These are phyloP conservation scores for Sclerotinia glacialis DNA, from an alignment of 2,329 filamentous ascomycete genomes.

Conservation along the genomic window DNA sequence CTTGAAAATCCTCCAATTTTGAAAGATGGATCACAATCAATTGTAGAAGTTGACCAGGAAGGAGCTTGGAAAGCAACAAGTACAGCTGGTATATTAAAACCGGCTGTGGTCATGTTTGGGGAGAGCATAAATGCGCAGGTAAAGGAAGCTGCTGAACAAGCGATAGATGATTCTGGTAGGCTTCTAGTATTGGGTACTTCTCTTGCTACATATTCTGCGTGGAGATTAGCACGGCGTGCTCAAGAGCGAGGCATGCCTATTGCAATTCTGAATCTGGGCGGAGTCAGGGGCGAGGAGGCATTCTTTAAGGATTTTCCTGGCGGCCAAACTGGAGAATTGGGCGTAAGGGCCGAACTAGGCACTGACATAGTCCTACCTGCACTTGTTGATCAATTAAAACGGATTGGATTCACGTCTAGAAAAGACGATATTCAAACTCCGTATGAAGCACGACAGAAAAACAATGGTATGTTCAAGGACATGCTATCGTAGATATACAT, in stretches of 20 bases:
- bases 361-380: conserved; percentile 57
- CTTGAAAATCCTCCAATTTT: conserved; percentile 59
- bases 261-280: conserved; percentile 84
- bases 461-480: conserved; percentile 52
- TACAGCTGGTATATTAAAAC: conserved; percentile 80
- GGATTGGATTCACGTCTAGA: conserved; percentile 32
- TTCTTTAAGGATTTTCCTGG: conserved; percentile 61
- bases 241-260: conserved; percentile 81
- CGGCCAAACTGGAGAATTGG: conserved; percentile 49
- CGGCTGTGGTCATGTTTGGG: conserved; percentile 94
- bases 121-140: conserved; percentile 72
- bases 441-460: conserved; percentile 29
- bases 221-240: conserved; percentile 81
- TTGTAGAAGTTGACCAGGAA: conserved; percentile 70
- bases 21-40: conserved; percentile 52
- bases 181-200: conserved; percentile 84
- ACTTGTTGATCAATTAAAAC: conserved; percentile 51
- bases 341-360: conserved; percentile 56
- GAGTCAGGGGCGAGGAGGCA: conserved; percentile 72
- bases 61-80: conserved; percentile 70
- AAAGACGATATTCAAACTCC: conserved; percentile 36
- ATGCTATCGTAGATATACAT: conserved; percentile 51
- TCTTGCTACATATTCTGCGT: conserved; percentile 92
- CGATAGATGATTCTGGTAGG: conserved; percentile 71
- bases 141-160: conserved; percentile 73